Evolutionary conservation across 2,329 filamentous ascomycete genomes (phyloP).

Genomic region (Pseudogymnoascus sp.): DNA sequence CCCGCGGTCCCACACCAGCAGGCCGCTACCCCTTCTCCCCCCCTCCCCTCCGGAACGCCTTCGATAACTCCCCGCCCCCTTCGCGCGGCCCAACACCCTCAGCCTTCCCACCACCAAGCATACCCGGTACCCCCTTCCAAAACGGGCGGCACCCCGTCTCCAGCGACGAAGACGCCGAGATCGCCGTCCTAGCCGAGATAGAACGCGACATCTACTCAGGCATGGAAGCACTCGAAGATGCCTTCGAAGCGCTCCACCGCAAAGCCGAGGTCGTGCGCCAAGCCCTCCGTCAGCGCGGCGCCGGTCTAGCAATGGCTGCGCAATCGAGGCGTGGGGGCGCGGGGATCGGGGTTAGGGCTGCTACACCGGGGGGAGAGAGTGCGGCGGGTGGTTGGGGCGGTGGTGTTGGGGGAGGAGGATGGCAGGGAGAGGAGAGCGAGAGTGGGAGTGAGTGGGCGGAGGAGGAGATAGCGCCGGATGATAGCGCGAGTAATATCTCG

Average conservation of each 20-base stretch:
- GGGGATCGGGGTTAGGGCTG: conserved; percentile 29
- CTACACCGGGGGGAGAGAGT: conserved; percentile 32
- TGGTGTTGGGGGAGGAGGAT: conserved; percentile 23
- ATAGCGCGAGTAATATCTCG: conserved; percentile 73
- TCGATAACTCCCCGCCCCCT: not conserved
- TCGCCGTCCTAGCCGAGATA: conserved; percentile 80
- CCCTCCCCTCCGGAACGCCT: conserved; percentile 27
- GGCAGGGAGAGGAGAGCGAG: conserved; percentile 27
- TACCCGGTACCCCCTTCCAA: conserved; percentile 22
- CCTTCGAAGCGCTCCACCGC: conserved; percentile 83
- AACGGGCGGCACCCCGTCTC: conserved; percentile 56
- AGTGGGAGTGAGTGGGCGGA: conserved; percentile 33
- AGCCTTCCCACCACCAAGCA: conserved; percentile 48
- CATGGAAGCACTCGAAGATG: conserved; percentile 91
- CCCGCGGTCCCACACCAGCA: conserved; percentile 46
- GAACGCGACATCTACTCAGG: conserved; percentile 88
- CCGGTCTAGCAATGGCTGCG: conserved; percentile 49
- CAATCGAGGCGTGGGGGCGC: conserved; percentile 20
- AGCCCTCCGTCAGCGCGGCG: conserved; percentile 71
- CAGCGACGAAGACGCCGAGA: conserved; percentile 88
- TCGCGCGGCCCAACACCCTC: conserved; percentile 29
- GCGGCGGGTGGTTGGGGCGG: conserved; percentile 14
- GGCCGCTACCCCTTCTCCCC: conserved; percentile 26
- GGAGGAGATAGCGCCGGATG: conserved; percentile 63
- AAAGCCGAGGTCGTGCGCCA: conserved; percentile 75